phyloP scores from a whole-genome alignment of 257 asterid genomes.

The Nicotiana attenuata region DNA sequence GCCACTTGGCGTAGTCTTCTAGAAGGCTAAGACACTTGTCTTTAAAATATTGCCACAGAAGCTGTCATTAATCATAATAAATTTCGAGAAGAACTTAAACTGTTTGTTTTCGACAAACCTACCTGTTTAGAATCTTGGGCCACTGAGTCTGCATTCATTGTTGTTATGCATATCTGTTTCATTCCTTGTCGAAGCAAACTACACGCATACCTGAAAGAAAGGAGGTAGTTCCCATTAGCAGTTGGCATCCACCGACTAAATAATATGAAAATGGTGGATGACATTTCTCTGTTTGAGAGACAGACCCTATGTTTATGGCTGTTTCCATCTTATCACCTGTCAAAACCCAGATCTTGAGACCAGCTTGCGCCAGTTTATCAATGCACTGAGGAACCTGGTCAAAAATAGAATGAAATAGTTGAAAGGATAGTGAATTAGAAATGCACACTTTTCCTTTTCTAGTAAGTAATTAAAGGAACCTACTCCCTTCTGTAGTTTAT shows the following conservation, averaged over 20 bases:
- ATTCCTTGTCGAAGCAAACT: slow-evolving; percentile 99
- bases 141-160: slow-evolving; percentile 34
- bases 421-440: not conserved
- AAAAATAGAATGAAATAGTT: slow-evolving; percentile 9
- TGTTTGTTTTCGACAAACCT: slow-evolving; percentile 15
- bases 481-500: slow-evolving; percentile 98
- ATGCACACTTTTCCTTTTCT: not conserved
- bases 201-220: slow-evolving; percentile 66
- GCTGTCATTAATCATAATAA: not conserved
- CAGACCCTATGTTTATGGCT: slow-evolving; percentile 97
- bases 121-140: slow-evolving; percentile 63
- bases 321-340: slow-evolving; percentile 99
- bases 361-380: slow-evolving; percentile 97
- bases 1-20: too few species aligned
- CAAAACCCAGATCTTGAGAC: slow-evolving; percentile 95
- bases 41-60: too few species aligned
- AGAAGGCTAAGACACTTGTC: too few species aligned
- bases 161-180: slow-evolving; percentile 78
- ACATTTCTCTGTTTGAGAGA: slow-evolving; percentile 16
- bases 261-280: not conserved
- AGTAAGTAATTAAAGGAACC: slow-evolving; percentile 5
- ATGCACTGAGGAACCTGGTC: slow-evolving; percentile 96
- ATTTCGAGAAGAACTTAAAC: not conserved
- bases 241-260: not conserved
- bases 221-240: slow-evolving; percentile 10